phyloP scores from a whole-genome alignment of 108 stramenopile genomes.

The Phaeodactylum tricornutum region DNA sequence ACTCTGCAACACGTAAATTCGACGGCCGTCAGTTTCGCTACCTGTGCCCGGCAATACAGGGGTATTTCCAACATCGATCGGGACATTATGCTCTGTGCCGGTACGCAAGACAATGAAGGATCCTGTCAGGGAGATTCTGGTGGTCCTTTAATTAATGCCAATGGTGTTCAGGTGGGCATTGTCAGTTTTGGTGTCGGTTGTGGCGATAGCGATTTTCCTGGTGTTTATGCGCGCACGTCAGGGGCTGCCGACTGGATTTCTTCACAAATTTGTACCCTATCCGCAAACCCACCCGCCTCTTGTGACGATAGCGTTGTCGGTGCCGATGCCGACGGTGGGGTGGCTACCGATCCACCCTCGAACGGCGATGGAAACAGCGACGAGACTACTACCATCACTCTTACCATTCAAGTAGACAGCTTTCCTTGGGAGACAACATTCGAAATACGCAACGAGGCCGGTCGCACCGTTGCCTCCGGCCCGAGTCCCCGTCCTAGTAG shows the following conservation, averaged over 20 bases:
- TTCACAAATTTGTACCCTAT: slow-evolving; percentile 17
- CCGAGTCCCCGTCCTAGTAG: no score
- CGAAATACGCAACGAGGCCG: no score
- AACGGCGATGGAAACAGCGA: no score
- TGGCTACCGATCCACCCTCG: no score
- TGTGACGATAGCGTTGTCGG: no score
- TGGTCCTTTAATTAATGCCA: slow-evolving; percentile 1
- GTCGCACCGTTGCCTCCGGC: no score
- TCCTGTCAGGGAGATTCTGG: slow-evolving; percentile 5
- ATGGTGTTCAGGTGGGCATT: slow-evolving; percentile 1
- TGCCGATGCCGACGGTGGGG: no score
- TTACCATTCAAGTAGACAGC: no score
- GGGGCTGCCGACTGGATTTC: slow-evolving; percentile 25
- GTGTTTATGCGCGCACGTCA: slow-evolving; percentile 29
- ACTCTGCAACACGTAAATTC: not conserved
- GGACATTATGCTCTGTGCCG: slow-evolving; percentile 2
- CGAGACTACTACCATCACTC: no score
- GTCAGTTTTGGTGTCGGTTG: slow-evolving; percentile 27
- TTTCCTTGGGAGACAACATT: no score
- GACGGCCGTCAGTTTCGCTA: not conserved
- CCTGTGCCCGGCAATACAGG: not conserved
- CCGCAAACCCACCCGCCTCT: no score
- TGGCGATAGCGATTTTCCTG: slow-evolving; percentile 23
- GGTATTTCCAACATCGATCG: not conserved
- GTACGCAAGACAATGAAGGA: not conserved